Evolutionary conservation across 2,329 filamentous ascomycete genomes (phyloP), one percentile per base, ranked within the genome.

Genomic region (Stenocarpella maydis): DNA sequence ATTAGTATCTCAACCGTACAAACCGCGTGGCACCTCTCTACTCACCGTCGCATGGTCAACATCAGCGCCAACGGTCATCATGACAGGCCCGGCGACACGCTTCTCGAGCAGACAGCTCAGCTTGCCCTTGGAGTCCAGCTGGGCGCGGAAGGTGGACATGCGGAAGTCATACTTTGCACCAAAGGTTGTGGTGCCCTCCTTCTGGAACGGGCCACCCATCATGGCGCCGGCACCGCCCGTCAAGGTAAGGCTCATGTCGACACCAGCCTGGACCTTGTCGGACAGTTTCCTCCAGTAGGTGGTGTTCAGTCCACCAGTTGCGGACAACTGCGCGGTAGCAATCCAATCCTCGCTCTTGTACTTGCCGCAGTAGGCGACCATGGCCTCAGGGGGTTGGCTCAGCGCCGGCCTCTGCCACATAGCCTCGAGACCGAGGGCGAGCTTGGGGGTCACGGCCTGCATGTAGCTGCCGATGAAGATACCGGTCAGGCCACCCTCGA

Each of bases 131-230:
- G 94, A 97, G 83, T 99, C 96, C 76, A 98, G 88, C 84, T 99
- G 96, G 53, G 95, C 96, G 74, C 95, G 91, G 90, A 98, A 97
- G 63, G 94, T 96, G 67, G 93, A 96, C 84, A 94, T 93, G 78
- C 93, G 90, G 89, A 99, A 99, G 81, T 98, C 95, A 83, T 99
- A 99, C 84, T 99, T 99, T 79, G 94, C 93, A 77, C 95, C 96
- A 76, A 98, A 88, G 67, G 95, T 94, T 66, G 97, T 95, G 71
- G 93, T 88, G 68, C 96, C 96, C 81, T 99, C 95, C 82, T 94
- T 95, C 80, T 91, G 88, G 66, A 91, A 80, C 55, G 90, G 90
- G 71, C 87, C 89, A 76, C 93, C 93, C 90, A 96, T 94, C 82
- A 93, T 83, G 72, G 89, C 88, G 65, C 88, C 88, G 65, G 85